These are phyloP conservation scores for Penicillium sp. DNA, from an alignment of 2,329 filamentous ascomycete genomes.

Conservation along the genomic window DNA sequence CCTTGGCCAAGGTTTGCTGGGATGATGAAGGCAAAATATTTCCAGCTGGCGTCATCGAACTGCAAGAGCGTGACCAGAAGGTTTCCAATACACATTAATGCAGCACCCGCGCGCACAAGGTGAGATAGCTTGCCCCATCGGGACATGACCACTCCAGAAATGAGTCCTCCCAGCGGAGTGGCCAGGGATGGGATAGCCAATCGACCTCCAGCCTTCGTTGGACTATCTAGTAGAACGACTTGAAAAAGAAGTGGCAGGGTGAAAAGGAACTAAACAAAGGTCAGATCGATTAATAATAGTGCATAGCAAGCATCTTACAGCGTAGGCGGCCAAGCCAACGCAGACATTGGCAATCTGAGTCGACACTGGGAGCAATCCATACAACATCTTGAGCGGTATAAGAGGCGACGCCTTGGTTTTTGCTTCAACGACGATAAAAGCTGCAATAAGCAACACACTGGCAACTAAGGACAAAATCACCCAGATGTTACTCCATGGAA, in stretches of 20 bases:
- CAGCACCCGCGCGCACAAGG: conserved; percentile 38
- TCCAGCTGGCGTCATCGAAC: conserved; percentile 43
- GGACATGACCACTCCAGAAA: conserved; percentile 46
- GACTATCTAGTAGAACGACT: conserved; percentile 39
- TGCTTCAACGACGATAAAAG: conserved; percentile 39
- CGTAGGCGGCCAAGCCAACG: conserved; percentile 57
- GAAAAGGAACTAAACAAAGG: conserved; percentile 39
- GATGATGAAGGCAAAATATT: conserved; percentile 43
- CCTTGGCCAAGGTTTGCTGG: conserved; percentile 46
- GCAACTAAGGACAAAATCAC: conserved; percentile 37
- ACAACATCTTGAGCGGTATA: conserved; percentile 49
- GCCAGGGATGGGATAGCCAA: conserved; percentile 44
- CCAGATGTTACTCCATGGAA: conserved; percentile 42
- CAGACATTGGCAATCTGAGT: conserved; percentile 57
- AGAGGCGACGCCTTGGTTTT: conserved; percentile 41
- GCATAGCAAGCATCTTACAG: conserved; percentile 41
- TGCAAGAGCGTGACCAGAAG: conserved; percentile 37
- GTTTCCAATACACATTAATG: conserved; percentile 44
- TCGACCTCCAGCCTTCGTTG: conserved; percentile 42
- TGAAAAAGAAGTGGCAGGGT: conserved; percentile 45
- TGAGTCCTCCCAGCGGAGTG: conserved; percentile 42
- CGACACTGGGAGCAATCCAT: conserved; percentile 50
- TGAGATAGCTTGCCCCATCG: conserved; percentile 42
- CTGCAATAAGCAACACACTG: conserved; percentile 34
- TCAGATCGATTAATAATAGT: neutral